Conservation (phyloP, 2,329 filamentous ascomycete genomes). For the Rachicladosporium sp. region DNA sequence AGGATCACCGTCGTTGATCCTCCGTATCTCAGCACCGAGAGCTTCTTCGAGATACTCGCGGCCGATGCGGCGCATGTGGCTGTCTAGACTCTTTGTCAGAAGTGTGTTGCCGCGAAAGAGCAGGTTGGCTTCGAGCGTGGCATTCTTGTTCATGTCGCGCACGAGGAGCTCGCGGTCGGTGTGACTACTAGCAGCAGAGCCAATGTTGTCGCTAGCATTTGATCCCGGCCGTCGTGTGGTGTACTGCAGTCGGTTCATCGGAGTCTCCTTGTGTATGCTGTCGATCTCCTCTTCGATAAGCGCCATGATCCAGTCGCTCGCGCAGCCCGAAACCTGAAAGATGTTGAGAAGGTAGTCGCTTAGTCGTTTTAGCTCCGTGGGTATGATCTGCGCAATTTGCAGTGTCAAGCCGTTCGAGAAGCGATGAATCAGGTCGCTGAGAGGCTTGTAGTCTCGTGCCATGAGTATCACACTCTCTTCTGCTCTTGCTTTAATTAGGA, state of each 20-base stretch:
- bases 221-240: constrained; percentile 55
- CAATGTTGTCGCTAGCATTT: constrained; percentile 51
- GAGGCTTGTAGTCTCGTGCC: constrained; percentile 67
- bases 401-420: constrained; percentile 75
- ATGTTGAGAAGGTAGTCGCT: constrained; percentile 86
- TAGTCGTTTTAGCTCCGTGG: constrained; percentile 63
- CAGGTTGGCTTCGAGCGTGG: constrained; percentile 80
- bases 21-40: constrained; percentile 68
- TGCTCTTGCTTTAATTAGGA: constrained; percentile 70
- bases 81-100: constrained; percentile 83
- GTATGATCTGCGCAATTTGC: constrained; percentile 69
- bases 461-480: constrained; percentile 86
- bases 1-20: constrained; percentile 81
- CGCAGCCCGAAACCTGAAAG: constrained; percentile 79
- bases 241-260: constrained; percentile 54
- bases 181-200: constrained; percentile 17
- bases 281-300: constrained; percentile 96
- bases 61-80: constrained; percentile 88
- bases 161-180: constrained; percentile 60
- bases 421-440: constrained; percentile 72
- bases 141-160: constrained; percentile 64
- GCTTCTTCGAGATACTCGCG: constrained; percentile 87
- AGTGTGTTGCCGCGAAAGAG: constrained; percentile 92
- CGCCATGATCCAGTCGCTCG: constrained; percentile 80
- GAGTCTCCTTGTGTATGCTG: constrained; percentile 70